These are phyloP conservation scores for Mantamonas sphyraenae DNA, from an alignment of 78 protist species.

Conservation along the genomic window DNA sequence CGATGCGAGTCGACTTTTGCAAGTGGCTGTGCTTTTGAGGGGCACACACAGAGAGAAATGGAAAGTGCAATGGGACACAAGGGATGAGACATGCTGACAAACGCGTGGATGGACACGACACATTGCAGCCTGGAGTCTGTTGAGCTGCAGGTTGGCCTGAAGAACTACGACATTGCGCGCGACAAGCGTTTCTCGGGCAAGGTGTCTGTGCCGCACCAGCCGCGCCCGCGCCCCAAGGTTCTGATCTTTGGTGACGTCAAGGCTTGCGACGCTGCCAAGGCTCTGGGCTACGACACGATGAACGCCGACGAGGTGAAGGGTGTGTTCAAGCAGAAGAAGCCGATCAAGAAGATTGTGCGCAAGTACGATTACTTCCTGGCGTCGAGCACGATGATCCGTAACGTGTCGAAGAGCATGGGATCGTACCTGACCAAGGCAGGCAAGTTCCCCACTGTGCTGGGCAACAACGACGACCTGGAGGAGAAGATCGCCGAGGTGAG, in stretches of 20 bases:
- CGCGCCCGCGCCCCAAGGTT: conserved; percentile 45
- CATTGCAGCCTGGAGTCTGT: conserved; percentile 94
- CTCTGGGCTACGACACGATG: conserved; percentile 75
- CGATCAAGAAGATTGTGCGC: conserved; percentile 92
- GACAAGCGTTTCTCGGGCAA: conserved; percentile 99
- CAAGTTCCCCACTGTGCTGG: conserved; percentile 96
- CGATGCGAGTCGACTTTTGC: too few species aligned
- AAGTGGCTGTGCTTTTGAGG: too few species aligned
- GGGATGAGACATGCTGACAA: too few species aligned
- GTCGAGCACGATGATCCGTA: conserved; percentile 89
- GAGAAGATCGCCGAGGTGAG: conserved; percentile 85
- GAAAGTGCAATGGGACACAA: too few species aligned
- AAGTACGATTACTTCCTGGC: conserved; percentile 97
- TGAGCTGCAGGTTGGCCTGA: conserved; percentile 95
- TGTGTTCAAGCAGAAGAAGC: conserved; percentile 98
- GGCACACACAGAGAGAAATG: too few species aligned
- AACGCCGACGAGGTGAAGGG: conserved; percentile 91
- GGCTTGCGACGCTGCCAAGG: conserved; percentile 82
- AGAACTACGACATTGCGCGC: conserved; percentile 97
- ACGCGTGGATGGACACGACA: too few species aligned
- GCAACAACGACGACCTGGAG: conserved; percentile 72
- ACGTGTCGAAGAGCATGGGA: conserved; percentile 95
- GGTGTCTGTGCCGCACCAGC: conserved; percentile 53
- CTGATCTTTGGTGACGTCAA: conserved; percentile 93
- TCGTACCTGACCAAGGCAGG: conserved; percentile 98